Base-by-base conservation (phyloP, 129 eudicot species). In the Apium graveolens region DNA sequence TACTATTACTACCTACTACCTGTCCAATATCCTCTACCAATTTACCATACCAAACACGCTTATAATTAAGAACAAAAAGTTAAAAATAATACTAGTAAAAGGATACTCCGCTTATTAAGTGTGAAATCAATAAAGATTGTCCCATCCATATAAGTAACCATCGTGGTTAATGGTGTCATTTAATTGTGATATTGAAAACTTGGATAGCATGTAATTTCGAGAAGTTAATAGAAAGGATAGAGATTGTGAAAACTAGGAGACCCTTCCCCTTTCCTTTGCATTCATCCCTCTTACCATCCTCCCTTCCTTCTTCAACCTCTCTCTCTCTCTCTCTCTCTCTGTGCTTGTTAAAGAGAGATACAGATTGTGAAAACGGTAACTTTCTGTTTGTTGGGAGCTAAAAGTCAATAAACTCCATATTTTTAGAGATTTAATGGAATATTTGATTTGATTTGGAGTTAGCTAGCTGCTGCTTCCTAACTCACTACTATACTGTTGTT, bases 181-280 rank as follows among this genome's bases (percentile, higher is more conserved):
- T 66, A 31, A 66, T 31, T 66, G 37, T 13, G 37, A 66, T 31
- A 29, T 66, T 31, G 72, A 66, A 66, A 66, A 31, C 72, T 66
- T 66, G 39, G 72, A 66, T 29, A 66, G 39, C 72, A 66, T 66
- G 72, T 66, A 66, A 66, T 66, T 66, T 66, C 31, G 72, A 66
- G 72, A 66, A 66, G 24, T 63, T 66, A n/a, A n/a, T n/a, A 66
- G 16, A 60, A 24, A 1, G 39, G 39, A 1, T 13, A 27, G 39
- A 32, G 37, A 66, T 66, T 66, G 72, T 31, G 72, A 66, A 31
- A 66, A 66, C 39, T 32, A 66, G 72, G 39, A 32, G 39, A 66
- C 72, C 72, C 17, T 62, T 62, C 69, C 3, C 11, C 38, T 65
- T 14, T n/a, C n/a, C n/a, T n/a, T n/a, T n/a, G n/a, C n/a, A n/a